Conservation (phyloP, 768 basidiomycete genomes). For the Trametes maxima region DNA sequence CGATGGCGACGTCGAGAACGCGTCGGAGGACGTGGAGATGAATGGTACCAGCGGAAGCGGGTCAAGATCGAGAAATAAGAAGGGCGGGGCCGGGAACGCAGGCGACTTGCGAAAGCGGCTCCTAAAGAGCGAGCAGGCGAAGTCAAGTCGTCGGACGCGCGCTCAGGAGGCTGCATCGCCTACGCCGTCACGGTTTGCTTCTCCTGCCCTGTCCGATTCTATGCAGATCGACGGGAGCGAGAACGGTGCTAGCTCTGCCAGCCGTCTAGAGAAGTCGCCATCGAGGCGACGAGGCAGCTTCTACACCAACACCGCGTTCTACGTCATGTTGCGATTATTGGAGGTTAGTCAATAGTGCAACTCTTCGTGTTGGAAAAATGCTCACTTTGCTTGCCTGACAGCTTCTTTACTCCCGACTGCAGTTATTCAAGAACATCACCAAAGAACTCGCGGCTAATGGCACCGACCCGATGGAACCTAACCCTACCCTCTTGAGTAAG, state of each 20-base stretch:
- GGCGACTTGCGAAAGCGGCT: conserved; percentile 80
- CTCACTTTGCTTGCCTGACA: conserved; percentile 35
- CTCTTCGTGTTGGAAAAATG: background rate
- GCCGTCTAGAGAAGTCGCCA: conserved; percentile 30
- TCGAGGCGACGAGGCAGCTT: conserved; percentile 62
- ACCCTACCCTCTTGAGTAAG: conserved; percentile 43
- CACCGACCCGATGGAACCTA: conserved; percentile 28
- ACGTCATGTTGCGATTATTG: conserved; percentile 79
- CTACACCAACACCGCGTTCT: conserved; percentile 89
- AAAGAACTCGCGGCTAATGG: conserved; percentile 44
- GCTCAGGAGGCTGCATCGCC: conserved; percentile 56
- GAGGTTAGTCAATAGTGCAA: conserved; percentile 58
- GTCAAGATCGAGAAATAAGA: conserved; percentile 40
- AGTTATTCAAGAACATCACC: conserved; percentile 76
- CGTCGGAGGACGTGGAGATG: conserved; percentile 42
- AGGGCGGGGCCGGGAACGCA: conserved; percentile 28
- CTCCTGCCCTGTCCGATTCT: conserved; percentile 55
- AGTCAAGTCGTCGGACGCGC: conserved; percentile 65
- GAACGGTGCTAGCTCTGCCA: conserved; percentile 6
- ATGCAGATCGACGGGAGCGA: conserved; percentile 33
- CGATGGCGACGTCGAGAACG: conserved; percentile 49
- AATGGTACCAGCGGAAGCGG: conserved; percentile 31
- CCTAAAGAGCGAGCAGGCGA: conserved; percentile 81
- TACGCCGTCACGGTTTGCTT: conserved; percentile 59
- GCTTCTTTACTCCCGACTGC: conserved; percentile 82